Evolutionary conservation across 163 green algal species (phyloP).

Genomic region (Trebouxiophyceae sp.): DNA sequence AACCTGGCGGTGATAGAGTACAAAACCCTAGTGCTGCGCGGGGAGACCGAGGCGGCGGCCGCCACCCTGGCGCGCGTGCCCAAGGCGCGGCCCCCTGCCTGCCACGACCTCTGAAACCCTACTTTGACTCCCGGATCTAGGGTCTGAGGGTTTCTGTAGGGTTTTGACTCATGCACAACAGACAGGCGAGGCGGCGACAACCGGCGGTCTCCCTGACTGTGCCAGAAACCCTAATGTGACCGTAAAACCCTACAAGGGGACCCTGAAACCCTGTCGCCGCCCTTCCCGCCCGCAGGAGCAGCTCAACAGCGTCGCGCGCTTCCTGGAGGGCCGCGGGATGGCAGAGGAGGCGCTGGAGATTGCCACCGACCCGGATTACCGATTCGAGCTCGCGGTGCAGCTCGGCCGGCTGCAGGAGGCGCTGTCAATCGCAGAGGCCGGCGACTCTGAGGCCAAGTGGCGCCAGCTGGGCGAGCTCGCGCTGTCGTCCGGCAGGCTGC

Average conservation of each 20-base stretch:
- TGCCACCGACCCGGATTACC: constrained; percentile 70
- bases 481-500: constrained; percentile 32
- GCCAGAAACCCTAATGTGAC: background rate
- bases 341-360: constrained; percentile 61
- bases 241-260: too few relatives aligned
- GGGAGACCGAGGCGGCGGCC: constrained; percentile 71
- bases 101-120: too few relatives aligned
- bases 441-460: constrained; percentile 82
- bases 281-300: constrained; percentile 49
- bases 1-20: constrained; percentile 93
- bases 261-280: too few relatives aligned
- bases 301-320: constrained; percentile 77
- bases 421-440: constrained; percentile 60
- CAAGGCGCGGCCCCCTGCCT: constrained; percentile 11
- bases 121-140: too few relatives aligned
- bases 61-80: constrained; percentile 51
- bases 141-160: too few relatives aligned
- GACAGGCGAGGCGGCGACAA: background rate
- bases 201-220: background rate
- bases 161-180: too few relatives aligned
- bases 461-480: constrained; percentile 84
- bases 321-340: constrained; percentile 78
- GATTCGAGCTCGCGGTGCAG: constrained; percentile 76
- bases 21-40: constrained; percentile 95
- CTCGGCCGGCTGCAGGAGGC: constrained; percentile 80